phyloP scores from a whole-genome alignment of 768 basidiomycete species.

The Boletus rubescentipes region DNA sequence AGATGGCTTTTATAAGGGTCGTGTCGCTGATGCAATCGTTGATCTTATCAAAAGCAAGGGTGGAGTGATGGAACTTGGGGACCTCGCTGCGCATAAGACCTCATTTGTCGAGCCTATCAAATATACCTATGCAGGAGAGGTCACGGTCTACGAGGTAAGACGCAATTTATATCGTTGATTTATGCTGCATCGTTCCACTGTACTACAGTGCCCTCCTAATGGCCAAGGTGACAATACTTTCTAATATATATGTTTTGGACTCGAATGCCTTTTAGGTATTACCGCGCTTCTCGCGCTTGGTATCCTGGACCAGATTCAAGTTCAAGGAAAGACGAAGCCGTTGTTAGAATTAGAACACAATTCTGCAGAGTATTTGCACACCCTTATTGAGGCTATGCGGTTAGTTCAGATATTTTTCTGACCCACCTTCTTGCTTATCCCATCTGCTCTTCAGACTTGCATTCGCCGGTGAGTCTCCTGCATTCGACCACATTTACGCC shows the following conservation, averaged over 20 bases:
- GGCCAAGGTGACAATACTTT: slow-evolving; percentile 65
- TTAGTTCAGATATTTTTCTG: slow-evolving; percentile 29
- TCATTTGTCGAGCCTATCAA: slow-evolving; percentile 86
- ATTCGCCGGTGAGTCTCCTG: slow-evolving; percentile 63
- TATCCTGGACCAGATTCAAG: slow-evolving; percentile 85
- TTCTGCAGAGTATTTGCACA: slow-evolving; percentile 84
- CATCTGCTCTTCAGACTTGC: slow-evolving; percentile 42
- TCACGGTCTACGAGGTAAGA: slow-evolving; percentile 87
- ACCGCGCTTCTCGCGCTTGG: slow-evolving; percentile 92
- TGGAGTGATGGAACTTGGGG: slow-evolving; percentile 92
- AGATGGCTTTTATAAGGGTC: slow-evolving; percentile 92
- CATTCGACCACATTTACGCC: neutral
- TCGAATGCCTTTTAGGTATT: slow-evolving; percentile 48
- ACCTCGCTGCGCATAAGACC: slow-evolving; percentile 81
- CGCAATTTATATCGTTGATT: neutral
- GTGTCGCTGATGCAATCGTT: slow-evolving; percentile 86
- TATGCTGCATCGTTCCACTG: neutral
- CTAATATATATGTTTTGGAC: neutral
- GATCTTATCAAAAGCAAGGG: slow-evolving; percentile 83
- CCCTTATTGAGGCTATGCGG: slow-evolving; percentile 83
- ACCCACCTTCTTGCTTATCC: slow-evolving; percentile 1
- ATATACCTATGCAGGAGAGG: slow-evolving; percentile 82
- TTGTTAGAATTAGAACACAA: slow-evolving; percentile 86
- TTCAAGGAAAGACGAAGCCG: slow-evolving; percentile 63
- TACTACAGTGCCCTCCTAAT: slow-evolving; percentile 84